phyloP scores from a whole-genome alignment of 2,329 filamentous ascomycete genomes.

The Apiospora malaysiana region DNA sequence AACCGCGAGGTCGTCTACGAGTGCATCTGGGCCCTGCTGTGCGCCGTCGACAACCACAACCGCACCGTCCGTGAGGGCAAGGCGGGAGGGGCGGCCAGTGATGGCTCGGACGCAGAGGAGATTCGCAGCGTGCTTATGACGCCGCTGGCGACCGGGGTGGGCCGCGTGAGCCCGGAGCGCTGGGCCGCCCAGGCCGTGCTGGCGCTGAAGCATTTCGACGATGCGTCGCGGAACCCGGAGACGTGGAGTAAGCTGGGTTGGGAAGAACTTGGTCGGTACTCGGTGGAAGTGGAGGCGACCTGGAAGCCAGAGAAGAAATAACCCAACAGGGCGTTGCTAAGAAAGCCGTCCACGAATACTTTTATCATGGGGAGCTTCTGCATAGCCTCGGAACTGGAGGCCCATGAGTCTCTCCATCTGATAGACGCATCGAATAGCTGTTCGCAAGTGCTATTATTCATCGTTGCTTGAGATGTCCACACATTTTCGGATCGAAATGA shows the following conservation, averaged over 20 bases:
- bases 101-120: constrained; percentile 28
- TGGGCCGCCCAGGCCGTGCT: constrained; percentile 58
- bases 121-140: constrained; percentile 56
- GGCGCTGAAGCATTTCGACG: constrained; percentile 57
- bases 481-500: no score
- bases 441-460: no score
- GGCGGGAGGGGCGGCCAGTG: constrained; percentile 3
- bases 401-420: no score
- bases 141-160: constrained; percentile 56
- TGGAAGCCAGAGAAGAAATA: not conserved
- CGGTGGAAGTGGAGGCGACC: not conserved
- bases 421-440: no score
- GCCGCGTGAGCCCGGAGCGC: constrained; percentile 48
- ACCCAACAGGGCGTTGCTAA: not conserved
- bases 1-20: constrained; percentile 60
- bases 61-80: constrained; percentile 27
- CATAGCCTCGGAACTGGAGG: no score
- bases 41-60: constrained; percentile 55
- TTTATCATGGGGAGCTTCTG: no score
- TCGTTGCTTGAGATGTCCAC: no score
- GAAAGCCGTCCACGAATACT: not conserved
- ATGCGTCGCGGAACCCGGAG: constrained; percentile 49
- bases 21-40: constrained; percentile 58
- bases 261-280: constrained; percentile 11
- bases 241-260: constrained; percentile 42